These are phyloP conservation scores for Hyaloscypha variabilis DNA, from an alignment of 495 filamentous ascomycete genomes.

Conservation along the genomic window DNA sequence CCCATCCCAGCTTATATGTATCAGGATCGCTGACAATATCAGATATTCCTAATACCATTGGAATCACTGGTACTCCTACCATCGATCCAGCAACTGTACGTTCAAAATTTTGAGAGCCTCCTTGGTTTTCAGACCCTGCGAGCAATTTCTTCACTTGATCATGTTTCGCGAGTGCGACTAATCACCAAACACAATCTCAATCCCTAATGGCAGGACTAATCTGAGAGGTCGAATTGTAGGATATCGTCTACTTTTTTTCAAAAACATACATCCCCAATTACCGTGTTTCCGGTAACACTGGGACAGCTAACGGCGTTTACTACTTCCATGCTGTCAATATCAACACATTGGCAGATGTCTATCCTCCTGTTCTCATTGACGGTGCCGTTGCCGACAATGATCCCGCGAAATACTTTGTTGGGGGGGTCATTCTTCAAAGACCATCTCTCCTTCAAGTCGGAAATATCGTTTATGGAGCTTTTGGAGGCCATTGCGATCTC, in stretches of 20 bases:
- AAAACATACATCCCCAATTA: constrained; percentile 33
- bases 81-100: constrained; percentile 51
- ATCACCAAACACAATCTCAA: too few relatives aligned
- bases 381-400: constrained; percentile 41
- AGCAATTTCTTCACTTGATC: too few relatives aligned
- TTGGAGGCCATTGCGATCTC: constrained; percentile 47
- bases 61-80: constrained; percentile 48
- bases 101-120: too few relatives aligned
- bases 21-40: constrained; percentile 44
- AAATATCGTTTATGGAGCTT: constrained; percentile 39
- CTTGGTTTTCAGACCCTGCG: too few relatives aligned
- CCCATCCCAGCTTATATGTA: background rate
- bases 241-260: constrained; percentile 43
- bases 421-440: constrained; percentile 45
- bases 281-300: constrained; percentile 18
- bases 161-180: too few relatives aligned
- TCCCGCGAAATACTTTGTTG: constrained; percentile 38
- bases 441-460: constrained; percentile 38
- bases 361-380: constrained; percentile 42
- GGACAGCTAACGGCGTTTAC: constrained; percentile 31
- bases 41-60: constrained; percentile 47
- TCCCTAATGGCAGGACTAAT: too few relatives aligned
- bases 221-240: background rate
- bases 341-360: constrained; percentile 37
- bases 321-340: constrained; percentile 43